Percentiles rank a stretch among this genome's conserved stretches.
These are phyloP conservation scores for Candida dubliniensis DNA, from an alignment of 1,139 yeast genomes.

Conservation along the genomic window DNA sequence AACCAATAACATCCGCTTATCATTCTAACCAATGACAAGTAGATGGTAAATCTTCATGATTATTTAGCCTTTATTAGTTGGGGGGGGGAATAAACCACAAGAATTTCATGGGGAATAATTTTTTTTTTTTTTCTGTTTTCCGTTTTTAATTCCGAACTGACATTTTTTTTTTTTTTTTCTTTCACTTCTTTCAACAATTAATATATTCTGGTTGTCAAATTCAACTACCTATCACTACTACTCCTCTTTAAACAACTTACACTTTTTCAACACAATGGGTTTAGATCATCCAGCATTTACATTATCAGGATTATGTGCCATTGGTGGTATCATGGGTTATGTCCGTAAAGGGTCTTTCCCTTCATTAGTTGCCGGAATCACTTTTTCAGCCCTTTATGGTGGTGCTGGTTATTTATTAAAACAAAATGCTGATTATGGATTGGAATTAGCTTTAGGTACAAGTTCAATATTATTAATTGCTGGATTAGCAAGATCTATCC, in stretches of 20 bases:
- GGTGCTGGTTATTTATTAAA: slow-evolving; percentile 75
- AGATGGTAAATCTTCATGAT: no score
- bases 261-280: slow-evolving; percentile 7
- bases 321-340: slow-evolving; percentile 76
- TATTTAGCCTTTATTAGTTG: no score
- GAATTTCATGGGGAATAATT: no score
- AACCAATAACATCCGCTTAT: no score
- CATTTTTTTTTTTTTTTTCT: background rate
- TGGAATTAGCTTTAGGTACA: slow-evolving; percentile 76
- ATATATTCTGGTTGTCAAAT: background rate
- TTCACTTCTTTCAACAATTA: background rate
- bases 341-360: slow-evolving; percentile 74
- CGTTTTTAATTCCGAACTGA: no score
- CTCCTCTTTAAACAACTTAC: background rate
- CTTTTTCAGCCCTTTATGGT: slow-evolving; percentile 70
- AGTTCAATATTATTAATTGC: slow-evolving; percentile 66
- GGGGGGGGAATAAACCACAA: no score
- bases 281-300: slow-evolving; percentile 83
- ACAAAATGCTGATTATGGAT: slow-evolving; percentile 74
- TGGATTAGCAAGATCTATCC: slow-evolving; percentile 67
- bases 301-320: slow-evolving; percentile 68
- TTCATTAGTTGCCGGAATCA: slow-evolving; percentile 75
- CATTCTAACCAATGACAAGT: no score
- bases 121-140: no score
- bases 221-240: background rate